Percentiles rank a stretch among this genome's conserved stretches.
Evolutionary conservation across 306 rosid species (phyloP).

Genomic region (Lathyrus sativus): DNA sequence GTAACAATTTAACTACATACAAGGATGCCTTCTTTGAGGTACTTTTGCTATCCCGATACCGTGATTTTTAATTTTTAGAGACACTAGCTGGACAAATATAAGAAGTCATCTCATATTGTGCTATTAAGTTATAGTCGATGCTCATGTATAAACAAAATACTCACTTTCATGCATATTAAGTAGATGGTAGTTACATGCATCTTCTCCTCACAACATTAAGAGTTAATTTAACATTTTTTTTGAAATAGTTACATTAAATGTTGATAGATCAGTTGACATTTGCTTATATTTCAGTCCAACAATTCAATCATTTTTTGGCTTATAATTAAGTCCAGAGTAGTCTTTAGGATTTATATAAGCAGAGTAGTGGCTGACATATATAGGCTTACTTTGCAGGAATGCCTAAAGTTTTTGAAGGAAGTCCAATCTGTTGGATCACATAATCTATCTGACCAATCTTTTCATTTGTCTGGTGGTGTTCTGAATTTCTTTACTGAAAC

Average conservation of each 20-base stretch:
- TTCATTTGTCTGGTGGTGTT: conserved; percentile 68
- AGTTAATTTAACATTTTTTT: not conserved
- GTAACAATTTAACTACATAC: conserved; percentile 56
- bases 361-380: conserved; percentile 30
- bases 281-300: not conserved
- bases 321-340: not conserved
- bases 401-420: conserved; percentile 82
- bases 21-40: conserved; percentile 90
- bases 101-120: conserved; percentile 4
- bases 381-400: conserved; percentile 63
- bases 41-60: conserved; percentile 20
- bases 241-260: not conserved
- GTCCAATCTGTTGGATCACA: conserved; percentile 73
- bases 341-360: conserved; percentile 1
- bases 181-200: not conserved
- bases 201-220: not conserved
- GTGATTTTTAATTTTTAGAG: conserved; percentile 18
- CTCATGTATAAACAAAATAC: not conserved
- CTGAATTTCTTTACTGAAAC: conserved; percentile 64
- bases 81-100: not conserved
- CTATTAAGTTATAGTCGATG: conserved; percentile 11
- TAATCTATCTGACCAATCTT: conserved; percentile 65
- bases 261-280: not conserved
- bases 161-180: not conserved
- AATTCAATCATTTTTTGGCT: not conserved